Evolutionary conservation across 2,329 filamentous ascomycete genomes (phyloP), one percentile per base, ranked within the genome.

Genomic region (Diaporthe sp.): DNA sequence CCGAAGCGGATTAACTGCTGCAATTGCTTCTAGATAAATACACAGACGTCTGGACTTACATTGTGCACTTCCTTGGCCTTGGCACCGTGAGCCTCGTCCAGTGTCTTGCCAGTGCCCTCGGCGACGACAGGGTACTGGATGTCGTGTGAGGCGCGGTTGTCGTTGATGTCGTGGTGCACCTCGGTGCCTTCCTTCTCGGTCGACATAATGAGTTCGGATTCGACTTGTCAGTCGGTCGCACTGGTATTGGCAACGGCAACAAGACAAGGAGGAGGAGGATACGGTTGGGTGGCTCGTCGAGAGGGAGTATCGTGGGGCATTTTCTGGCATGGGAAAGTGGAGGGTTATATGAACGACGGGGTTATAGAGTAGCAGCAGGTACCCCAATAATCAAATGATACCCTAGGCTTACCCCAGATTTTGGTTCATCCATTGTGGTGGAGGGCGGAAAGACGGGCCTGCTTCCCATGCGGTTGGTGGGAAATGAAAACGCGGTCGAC

Each of bases 21-120:
- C 30, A n/a, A 19, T 13, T 12, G 13, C 22, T 55, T n/a, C 9
- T 19, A 33, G 6, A n/a, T 19, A 33, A 42, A 57, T 15, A 28
- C 69, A 67, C 4, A 33, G 22, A 35, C 2, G 33, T 25, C 10
- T 2, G n/a, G 57, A 81, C 82, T 79, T 73, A 86, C 84, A 78
- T 86, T 86, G 77, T 82, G 81, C 47, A 86, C 85, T 54, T 78
- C 78, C 79, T 85, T 87, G 25, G 83, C 82, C 75, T 84, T 82
- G 30, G 82, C 83, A 40, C 82, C 83, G 6, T 79, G 78, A 25
- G 70, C 64, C 28, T 78, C 77, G 61, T 78, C 80, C 35, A 76
- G 38, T 2, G 80, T 81, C 70, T 79, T 80, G 40, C 79, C 80
- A 8, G 77, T 74, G n/a, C 79, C 79, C 61, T 78, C 80, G 38